These are phyloP conservation scores for Phytophthora brassicae DNA, from an alignment of 352 stramenopile species.

Conservation along the genomic window DNA sequence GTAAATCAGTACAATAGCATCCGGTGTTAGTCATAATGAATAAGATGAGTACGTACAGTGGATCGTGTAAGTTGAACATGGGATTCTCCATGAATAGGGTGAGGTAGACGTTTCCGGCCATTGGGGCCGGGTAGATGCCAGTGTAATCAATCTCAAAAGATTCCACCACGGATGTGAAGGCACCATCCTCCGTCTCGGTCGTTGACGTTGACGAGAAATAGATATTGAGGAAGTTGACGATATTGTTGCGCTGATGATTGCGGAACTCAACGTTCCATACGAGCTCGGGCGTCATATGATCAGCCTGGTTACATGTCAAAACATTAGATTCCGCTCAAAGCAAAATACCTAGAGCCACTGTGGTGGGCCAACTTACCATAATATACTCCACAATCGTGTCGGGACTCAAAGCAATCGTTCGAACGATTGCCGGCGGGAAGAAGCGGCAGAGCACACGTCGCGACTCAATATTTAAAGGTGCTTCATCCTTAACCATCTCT, in stretches of 20 bases:
- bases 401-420: conserved; percentile 54
- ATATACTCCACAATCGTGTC: conserved; percentile 60
- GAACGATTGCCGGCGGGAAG: conserved; percentile 65
- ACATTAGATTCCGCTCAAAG: background rate
- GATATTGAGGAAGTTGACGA: conserved; percentile 77
- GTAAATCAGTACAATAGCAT: background rate
- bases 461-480: conserved; percentile 51
- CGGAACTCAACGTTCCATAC: conserved; percentile 93
- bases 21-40: background rate
- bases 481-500: conserved; percentile 54
- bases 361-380: conserved; percentile 33
- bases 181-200: conserved; percentile 39
- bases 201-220: conserved; percentile 67
- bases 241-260: conserved; percentile 70
- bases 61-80: conserved; percentile 91
- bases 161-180: conserved; percentile 47
- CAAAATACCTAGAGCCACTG: background rate
- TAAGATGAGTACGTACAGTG: conserved; percentile 54
- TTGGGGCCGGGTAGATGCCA: conserved; percentile 63
- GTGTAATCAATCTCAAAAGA: conserved; percentile 79
- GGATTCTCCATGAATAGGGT: conserved; percentile 92
- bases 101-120: conserved; percentile 91
- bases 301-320: conserved; percentile 57
- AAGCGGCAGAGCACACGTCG: conserved; percentile 62
- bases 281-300: conserved; percentile 93